Evolutionary conservation across 2,329 filamentous ascomycete genomes (phyloP).

Genomic region (Chaetomium globosum): DNA sequence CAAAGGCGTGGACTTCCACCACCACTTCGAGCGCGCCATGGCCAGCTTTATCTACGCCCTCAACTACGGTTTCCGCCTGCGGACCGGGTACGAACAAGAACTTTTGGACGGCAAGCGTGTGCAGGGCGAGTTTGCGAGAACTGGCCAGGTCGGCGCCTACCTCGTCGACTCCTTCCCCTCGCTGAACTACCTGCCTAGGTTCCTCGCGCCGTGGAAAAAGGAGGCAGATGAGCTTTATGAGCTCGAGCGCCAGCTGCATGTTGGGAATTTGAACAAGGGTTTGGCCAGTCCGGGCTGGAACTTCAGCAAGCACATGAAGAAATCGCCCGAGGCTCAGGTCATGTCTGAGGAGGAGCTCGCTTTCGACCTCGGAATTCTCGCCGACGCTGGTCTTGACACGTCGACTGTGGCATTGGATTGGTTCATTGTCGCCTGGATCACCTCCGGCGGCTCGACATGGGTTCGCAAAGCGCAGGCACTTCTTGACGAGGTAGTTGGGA

Average conservation of each 20-base stretch:
- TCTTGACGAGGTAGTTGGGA: not conserved
- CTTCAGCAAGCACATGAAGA: slow-evolving; percentile 31
- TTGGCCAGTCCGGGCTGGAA: slow-evolving; percentile 38
- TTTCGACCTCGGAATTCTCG: slow-evolving; percentile 41
- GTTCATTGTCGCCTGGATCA: not conserved
- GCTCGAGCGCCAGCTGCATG: slow-evolving; percentile 37
- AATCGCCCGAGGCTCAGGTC: slow-evolving; percentile 29
- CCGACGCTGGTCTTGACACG: slow-evolving; percentile 42
- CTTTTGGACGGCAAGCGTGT: slow-evolving; percentile 37
- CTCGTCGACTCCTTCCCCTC: slow-evolving; percentile 49
- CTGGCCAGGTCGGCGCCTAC: slow-evolving; percentile 41
- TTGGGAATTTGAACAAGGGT: slow-evolving; percentile 34
- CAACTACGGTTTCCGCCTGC: slow-evolving; percentile 43
- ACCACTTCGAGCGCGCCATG: slow-evolving; percentile 43
- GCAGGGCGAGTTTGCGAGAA: slow-evolving; percentile 37
- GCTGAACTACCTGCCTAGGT: slow-evolving; percentile 46
- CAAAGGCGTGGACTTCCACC: slow-evolving; percentile 38
- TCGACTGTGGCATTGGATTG: slow-evolving; percentile 33
- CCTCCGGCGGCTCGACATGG: not conserved
- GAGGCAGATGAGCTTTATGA: slow-evolving; percentile 38
- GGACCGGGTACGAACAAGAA: slow-evolving; percentile 30
- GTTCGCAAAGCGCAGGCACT: not conserved
- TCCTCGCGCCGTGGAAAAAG: slow-evolving; percentile 44
- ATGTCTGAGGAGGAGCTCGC: slow-evolving; percentile 41
- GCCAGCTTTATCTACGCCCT: slow-evolving; percentile 46